Percentiles rank a stretch among this genome's conserved stretches.
phyloP scores from a whole-genome alignment of 345 rosid species.

The Angophora floribunda region DNA sequence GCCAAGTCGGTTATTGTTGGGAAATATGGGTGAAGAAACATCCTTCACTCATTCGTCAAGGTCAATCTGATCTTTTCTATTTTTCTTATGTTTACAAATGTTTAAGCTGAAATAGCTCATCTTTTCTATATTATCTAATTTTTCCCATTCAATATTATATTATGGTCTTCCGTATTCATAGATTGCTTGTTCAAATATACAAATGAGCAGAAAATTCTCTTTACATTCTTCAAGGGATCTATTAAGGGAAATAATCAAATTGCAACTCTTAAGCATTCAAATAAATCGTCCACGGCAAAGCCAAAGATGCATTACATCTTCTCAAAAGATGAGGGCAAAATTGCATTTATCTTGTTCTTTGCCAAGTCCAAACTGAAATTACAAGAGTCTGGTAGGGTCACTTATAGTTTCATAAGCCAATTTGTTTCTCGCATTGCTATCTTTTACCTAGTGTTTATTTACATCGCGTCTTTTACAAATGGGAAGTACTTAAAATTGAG shows the following conservation, averaged over 20 bases:
- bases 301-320: rapidly evolving
- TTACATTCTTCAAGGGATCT: not conserved
- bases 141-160: not conserved
- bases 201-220: rapidly evolving
- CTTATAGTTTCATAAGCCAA: too few relatives aligned
- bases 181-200: not conserved
- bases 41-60: not conserved
- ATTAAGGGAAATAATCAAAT: not conserved
- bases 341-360: rapidly evolving
- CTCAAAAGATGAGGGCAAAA: too few relatives aligned
- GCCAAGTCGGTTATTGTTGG: not conserved
- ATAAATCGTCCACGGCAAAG: rapidly evolving
- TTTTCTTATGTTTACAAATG: not conserved
- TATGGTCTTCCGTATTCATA: not conserved
- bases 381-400: too few relatives aligned
- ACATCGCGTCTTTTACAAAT: too few relatives aligned
- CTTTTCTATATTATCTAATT: not conserved
- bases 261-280: rapidly evolving
- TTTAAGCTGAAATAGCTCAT: not conserved
- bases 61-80: not conserved
- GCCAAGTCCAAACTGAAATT: rapidly evolving
- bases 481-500: too few relatives aligned
- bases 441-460: too few relatives aligned
- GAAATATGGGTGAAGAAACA: not conserved
- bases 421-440: too few relatives aligned